Base-by-base conservation (phyloP, 2,329 filamentous ascomycete genomes). In the Cladophialophora exuberans region DNA sequence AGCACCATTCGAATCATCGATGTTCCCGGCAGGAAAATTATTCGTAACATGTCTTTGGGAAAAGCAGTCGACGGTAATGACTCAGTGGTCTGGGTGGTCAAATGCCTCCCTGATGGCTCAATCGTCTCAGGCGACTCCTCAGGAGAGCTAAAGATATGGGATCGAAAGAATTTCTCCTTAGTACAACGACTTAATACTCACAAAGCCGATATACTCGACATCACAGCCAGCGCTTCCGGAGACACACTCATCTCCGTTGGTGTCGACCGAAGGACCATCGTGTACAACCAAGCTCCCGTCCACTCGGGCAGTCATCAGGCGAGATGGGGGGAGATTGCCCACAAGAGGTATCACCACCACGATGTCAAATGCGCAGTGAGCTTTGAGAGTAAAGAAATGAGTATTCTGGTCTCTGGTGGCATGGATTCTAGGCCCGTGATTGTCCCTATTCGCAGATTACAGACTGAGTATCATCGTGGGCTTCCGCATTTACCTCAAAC, bases 81-180 rank as follows among this genome's bases (percentile, higher is more conserved):
- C 62, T 87, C 92, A 53, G 85, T 97, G 46, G 88, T 96, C 11
- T 99, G 94, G 94, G 87, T 90, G 48, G 87, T 99, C 59, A 96
- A 91, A 72, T 90, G 88, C 67, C 79, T 97, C 26, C 83, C 88
- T 7, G 88, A 89, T 66, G 92, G 91, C 45, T 90, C 94, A 63
- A 94, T 99, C 59, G 86, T 97, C 10, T 96, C 92, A 1, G 94
- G 90, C 46, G 94, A 99, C 70, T 97, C 94, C 2, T 92, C 91
- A 4, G 94, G 94, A 26, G 91, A 97, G 69, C 81, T 99, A 35
- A 86, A 90, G 62, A 89, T 97, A 68, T 99, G 92, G 88, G 90
- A 96, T 69, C 90, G 90, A 52, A 92, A 89, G 74, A 96, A 90
- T 49, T 96, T 93, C 70, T 92, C 91, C 3, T 84, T 96, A 64